phyloP scores from a whole-genome alignment of 305 asterid genomes.

The Fraxinus platypoda region DNA sequence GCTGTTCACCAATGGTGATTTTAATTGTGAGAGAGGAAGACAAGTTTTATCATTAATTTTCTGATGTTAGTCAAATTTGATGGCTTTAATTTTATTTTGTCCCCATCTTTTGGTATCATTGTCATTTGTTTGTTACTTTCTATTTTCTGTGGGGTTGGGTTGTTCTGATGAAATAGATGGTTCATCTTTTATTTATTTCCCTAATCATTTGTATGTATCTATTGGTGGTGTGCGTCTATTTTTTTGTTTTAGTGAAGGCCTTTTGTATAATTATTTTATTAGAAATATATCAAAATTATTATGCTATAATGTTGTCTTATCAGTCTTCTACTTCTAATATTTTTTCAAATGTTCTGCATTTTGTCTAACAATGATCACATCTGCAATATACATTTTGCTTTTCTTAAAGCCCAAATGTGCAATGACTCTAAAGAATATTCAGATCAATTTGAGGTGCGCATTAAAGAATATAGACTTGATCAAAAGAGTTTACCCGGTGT shows the following conservation, averaged over 20 bases:
- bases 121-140: background rate
- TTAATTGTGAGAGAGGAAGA: conserved; percentile 31
- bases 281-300: background rate
- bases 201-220: background rate
- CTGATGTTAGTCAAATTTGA: background rate
- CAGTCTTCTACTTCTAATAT: background rate
- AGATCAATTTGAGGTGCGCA: too few relatives aligned
- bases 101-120: background rate
- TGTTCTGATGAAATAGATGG: background rate
- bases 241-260: background rate
- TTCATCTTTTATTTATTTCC: background rate
- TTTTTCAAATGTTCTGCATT: background rate
- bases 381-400: background rate
- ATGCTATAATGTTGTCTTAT: background rate
- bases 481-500: background rate
- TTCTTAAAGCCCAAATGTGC: background rate
- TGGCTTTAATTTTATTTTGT: background rate
- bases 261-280: background rate
- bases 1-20: conserved; percentile 90
- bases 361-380: background rate
- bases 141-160: background rate
- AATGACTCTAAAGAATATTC: background rate
- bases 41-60: background rate
- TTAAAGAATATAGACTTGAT: background rate
- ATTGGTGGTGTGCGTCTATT: background rate